Evolutionary conservation across 495 filamentous ascomycete species (phyloP).

Genomic region (Tirmania nivea): DNA sequence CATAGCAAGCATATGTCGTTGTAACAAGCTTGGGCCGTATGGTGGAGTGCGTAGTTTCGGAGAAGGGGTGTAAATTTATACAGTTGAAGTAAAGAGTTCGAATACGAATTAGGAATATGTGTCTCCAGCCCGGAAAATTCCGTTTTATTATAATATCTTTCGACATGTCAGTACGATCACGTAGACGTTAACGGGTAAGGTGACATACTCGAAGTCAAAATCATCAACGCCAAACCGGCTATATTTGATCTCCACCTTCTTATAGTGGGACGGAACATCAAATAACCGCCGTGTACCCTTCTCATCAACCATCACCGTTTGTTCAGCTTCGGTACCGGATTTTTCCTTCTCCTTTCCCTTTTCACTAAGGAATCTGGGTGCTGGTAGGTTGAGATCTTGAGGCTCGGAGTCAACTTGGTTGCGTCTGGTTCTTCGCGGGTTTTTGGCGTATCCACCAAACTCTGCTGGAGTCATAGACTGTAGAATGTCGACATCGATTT

Average conservation of each 20-base stretch:
- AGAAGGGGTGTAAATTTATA: conserved; percentile 74
- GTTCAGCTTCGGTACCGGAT: conserved; percentile 36
- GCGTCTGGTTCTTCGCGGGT: conserved; percentile 46
- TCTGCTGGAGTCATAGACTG: conserved; percentile 34
- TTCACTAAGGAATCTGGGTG: conserved; percentile 83
- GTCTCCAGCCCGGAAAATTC: conserved; percentile 79
- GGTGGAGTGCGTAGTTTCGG: conserved; percentile 74
- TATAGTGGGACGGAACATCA: conserved; percentile 68
- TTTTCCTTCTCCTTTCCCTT: conserved; percentile 50
- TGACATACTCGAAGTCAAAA: conserved; percentile 73
- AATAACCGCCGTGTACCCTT: conserved; percentile 15
- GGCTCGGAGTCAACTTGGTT: conserved; percentile 57
- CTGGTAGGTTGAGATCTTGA: conserved; percentile 21
- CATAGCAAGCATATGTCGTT: conserved; percentile 70
- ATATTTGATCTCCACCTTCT: conserved; percentile 87
- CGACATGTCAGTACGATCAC: not conserved
- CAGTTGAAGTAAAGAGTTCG: conserved; percentile 79
- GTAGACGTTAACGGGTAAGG: not conserved
- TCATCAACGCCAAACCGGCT: conserved; percentile 94
- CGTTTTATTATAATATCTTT: conserved; percentile 85
- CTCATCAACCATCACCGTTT: conserved; percentile 34
- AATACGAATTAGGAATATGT: conserved; percentile 88
- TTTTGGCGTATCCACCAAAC: conserved; percentile 45
- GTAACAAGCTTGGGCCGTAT: conserved; percentile 64
- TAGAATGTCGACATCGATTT: conserved; percentile 51